Base-by-base conservation (phyloP, 106 monocot species). In the Cymbidium sinense region DNA sequence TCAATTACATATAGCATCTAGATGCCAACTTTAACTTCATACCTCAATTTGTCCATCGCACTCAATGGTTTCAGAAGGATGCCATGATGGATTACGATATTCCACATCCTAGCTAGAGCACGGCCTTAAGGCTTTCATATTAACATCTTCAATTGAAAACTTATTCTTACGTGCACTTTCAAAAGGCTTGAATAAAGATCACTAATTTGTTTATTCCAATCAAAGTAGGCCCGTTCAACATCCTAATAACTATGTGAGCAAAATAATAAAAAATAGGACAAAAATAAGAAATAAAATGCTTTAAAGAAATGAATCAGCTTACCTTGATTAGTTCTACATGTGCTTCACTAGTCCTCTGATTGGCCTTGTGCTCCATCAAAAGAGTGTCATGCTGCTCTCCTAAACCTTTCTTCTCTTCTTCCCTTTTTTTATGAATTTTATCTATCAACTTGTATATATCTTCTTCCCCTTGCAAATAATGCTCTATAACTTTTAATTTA, bases 141-240 rank as follows among this genome's bases (percentile, higher is more conserved):
- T 87, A 34, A 72, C 85, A 23, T 89, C 84, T 39, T 87, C 85
- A 75, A 43, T 50, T 30, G 31, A 21, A 82, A 71, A 87, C n/a
- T n/a, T n/a, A 37, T 73, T 80, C 86, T 82, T 93, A 81, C 89
- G 87, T 77, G 87, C 89, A 70, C 19, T 70, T 51, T 69, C 50
- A 36, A 93, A 93, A 35, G 86, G 83, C 71, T 84, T 85, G 3
- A 83, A 81, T 93, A 82, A 10, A 89, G 75, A 67, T 89, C 93
- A 36, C 89, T 85, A 89, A 89, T 79, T 91, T 93, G 73, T 89
- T 96, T 50, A 96, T 88, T 58, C 91, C 93, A 73, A 96, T 93
- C 43, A 82, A 12, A 7, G 83, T 84, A 2, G 76, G 77, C 4
- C 82, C 86, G 52, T 54, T 78, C 70, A 88, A 64, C 35, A 86